Conservation (phyloP, 129 eudicot genomes). For the Daucus carota region DH1_v3.0 NC_030381.2:50851001-50851500, state of each 20-base stretch:
- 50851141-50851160: too few species aligned
- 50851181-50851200: background rate
- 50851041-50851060: too few species aligned
- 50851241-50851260: background rate
- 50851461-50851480: background rate
- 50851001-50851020: too few species aligned
- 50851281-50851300: too few species aligned
- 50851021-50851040: too few species aligned
- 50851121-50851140: too few species aligned
- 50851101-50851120: too few species aligned
- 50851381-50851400: background rate
- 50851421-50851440: slow-evolving; percentile 24
- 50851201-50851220: background rate
- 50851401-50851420: background rate
- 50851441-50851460: slow-evolving; percentile 8
- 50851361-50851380: background rate
- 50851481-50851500: slow-evolving; percentile 1
- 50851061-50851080: too few species aligned
- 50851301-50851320: background rate
- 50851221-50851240: background rate
- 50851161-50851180: background rate
- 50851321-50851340: background rate
- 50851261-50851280: background rate
- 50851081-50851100: too few species aligned
- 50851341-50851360: background rate